Conservation (phyloP, 495 filamentous ascomycete genomes). For the Daldinia grandis region DNA sequence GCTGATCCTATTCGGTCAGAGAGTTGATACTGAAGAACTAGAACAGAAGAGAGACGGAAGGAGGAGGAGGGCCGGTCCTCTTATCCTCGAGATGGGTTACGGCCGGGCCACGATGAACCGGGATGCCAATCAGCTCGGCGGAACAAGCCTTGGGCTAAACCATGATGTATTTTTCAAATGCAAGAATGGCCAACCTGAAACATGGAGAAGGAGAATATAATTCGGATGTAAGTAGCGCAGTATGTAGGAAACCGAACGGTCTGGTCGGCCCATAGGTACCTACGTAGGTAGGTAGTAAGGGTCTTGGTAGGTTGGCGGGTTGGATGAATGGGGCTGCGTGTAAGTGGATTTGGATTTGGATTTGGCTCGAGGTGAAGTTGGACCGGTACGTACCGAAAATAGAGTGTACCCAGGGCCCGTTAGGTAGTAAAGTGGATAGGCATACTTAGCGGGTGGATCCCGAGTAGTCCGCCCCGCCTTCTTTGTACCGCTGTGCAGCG, state of each 20-base stretch:
- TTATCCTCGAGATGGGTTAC: slow-evolving; percentile 45
- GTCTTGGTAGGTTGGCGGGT: neutral
- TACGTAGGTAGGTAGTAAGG: too few species aligned
- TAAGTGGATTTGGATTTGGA: slow-evolving; percentile 21
- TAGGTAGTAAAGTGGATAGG: neutral
- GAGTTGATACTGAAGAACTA: slow-evolving; percentile 47
- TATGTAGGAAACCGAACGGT: slow-evolving; percentile 28
- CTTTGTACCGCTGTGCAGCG: neutral
- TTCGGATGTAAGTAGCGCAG: slow-evolving; percentile 31
- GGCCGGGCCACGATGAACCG: slow-evolving; percentile 39
- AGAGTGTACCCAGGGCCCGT: too few species aligned
- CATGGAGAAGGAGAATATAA: slow-evolving; percentile 41
- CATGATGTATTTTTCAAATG: slow-evolving; percentile 44
- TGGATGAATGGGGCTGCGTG: slow-evolving; percentile 8
- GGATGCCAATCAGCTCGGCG: slow-evolving; percentile 45
- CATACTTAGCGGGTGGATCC: neutral
- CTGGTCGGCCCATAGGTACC: slow-evolving; percentile 30
- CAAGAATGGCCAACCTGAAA: slow-evolving; percentile 45
- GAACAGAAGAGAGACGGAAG: slow-evolving; percentile 30
- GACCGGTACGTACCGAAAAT: slow-evolving; percentile 40
- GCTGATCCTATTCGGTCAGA: slow-evolving; percentile 44
- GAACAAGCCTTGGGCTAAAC: slow-evolving; percentile 35
- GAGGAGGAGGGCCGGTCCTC: slow-evolving; percentile 44
- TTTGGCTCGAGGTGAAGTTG: neutral
- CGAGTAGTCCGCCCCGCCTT: neutral